Evolutionary conservation across 1,284 basidiomycete species (phyloP), one percentile per base, ranked within the genome.

Genomic region (Boletus hoseneyae): DNA sequence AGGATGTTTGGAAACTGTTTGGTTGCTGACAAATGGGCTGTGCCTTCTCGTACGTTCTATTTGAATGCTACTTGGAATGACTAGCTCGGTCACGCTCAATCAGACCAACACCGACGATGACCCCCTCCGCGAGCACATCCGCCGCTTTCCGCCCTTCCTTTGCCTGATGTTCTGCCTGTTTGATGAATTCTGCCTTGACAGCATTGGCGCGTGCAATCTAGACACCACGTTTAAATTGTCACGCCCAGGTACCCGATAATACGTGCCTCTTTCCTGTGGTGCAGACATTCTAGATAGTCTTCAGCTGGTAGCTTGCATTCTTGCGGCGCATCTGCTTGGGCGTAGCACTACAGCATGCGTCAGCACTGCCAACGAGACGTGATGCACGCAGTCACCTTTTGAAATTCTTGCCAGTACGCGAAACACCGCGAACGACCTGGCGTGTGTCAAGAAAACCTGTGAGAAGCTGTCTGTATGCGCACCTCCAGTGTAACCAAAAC

Each of bases 231-330:
- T 42, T 39, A 5, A 7, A 13, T 30, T 30, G 46, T 50, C 37
- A 34, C 39, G 52, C 52, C 48, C 40, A 43, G 35, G 40, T 33
- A 37, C 51, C 40, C 51, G 35, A 32, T 16, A 5, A 65, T 72
- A 58, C 57, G 49, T 55, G 93, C 94, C 83, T 96, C 93, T 70
- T 96, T 92, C 38, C 82, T 86, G 65, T 89, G 85, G 68, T 97
- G 94, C 52, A 97, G 73, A 70, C 95, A 97, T 70, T 97, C 93
- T 51, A 97, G 68, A 73, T 97, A 97, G 70, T 97, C 94, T 56
- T 90, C 90, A 54, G 83, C 85, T 57, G 85, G 85, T 15, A 76
- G 70, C 15, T 77, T 70, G 70, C 94, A 97, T 62, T 91, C 77
- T 40, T 72, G 69, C 1, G 93, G 91, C 41, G 75, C 75, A 57